Percentiles rank a stretch among this genome's conserved stretches.
Evolutionary conservation across 768 basidiomycete species (phyloP).

Genomic region (Suillus subalutaceus): DNA sequence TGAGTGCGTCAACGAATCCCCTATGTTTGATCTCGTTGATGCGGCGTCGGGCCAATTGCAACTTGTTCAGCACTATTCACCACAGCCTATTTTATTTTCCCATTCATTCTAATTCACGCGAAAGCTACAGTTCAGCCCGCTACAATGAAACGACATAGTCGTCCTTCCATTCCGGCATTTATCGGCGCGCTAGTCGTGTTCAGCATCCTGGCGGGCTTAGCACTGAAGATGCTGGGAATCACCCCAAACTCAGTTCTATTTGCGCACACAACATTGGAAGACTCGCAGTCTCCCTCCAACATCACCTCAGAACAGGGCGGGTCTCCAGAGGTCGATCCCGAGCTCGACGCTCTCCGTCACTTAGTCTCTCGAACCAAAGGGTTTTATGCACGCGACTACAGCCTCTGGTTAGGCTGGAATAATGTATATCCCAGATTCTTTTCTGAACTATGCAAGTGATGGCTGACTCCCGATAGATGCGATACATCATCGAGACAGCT

Average conservation of each 20-base stretch:
- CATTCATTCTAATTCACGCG: not conserved
- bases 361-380: conserved; percentile 45
- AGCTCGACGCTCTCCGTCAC: conserved; percentile 33
- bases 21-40: not conserved
- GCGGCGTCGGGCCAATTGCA: not conserved
- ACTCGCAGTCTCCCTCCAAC: conserved; percentile 19
- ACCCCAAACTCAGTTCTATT: conserved; percentile 20
- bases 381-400: conserved; percentile 49
- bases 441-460: not conserved
- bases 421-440: conserved; percentile 34
- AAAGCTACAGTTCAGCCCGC: not conserved
- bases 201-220: conserved; percentile 32
- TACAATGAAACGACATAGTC: not conserved
- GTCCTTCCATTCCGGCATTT: not conserved
- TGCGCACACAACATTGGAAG: conserved; percentile 9
- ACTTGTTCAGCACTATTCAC: not conserved
- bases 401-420: conserved; percentile 53
- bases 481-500: conserved; percentile 51
- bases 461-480: conserved; percentile 35
- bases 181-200: conserved; percentile 25
- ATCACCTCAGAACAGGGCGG: conserved; percentile 10
- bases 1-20: not conserved
- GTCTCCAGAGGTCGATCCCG: conserved; percentile 17
- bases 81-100: not conserved
- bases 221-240: conserved; percentile 21